A percentile compares a stretch with the other conserved stretches of the same genome.
Evolutionary conservation across 257 asterid genomes (phyloP).

Genomic region (Scutellaria baicalensis): DNA sequence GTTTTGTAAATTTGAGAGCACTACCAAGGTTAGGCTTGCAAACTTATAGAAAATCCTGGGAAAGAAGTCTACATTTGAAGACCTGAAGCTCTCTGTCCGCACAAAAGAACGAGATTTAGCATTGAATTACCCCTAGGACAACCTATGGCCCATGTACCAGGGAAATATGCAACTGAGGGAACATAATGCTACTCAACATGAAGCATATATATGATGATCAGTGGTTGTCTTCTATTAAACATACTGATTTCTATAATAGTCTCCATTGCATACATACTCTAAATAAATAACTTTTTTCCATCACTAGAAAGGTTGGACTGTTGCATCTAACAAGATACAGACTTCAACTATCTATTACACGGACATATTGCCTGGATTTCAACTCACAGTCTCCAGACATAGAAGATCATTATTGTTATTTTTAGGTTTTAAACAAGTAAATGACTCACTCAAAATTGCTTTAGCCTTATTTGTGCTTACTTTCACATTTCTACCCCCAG

Average conservation of each 20-base stretch:
- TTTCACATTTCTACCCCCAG: background rate
- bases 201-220: background rate
- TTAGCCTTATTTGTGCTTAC: background rate
- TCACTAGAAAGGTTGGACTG: background rate
- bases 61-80: background rate
- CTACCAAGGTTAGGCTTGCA: background rate
- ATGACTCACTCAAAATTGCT: background rate
- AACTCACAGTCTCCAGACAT: background rate
- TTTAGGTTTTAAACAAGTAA: background rate
- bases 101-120: background rate
- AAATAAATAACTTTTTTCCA: background rate
- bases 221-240: background rate
- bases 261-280: background rate
- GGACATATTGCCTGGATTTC: background rate
- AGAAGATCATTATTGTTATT: background rate
- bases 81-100: slow-evolving; percentile 2
- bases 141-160: background rate
- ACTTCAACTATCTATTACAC: background rate
- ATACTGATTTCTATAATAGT: background rate
- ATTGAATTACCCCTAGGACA: background rate
- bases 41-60: background rate
- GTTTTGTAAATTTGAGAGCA: background rate
- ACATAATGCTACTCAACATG: background rate
- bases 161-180: background rate
- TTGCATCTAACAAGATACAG: background rate